phyloP scores from a whole-genome alignment of 1,139 yeast genomes.

The Pichia sp. region DNA sequence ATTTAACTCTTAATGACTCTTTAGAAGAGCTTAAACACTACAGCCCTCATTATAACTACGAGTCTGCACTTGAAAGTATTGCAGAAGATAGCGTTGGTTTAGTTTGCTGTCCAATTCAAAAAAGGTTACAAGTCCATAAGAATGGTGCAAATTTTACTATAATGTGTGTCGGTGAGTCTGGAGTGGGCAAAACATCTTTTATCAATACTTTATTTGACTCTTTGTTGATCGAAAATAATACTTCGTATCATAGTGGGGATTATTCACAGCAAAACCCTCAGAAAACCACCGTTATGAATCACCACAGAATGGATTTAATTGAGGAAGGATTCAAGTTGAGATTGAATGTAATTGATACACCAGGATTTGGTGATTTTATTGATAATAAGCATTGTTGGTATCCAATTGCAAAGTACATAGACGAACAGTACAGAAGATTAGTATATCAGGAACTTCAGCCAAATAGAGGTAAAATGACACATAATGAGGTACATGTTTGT shows the following conservation, averaged over 20 bases:
- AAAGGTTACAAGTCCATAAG: conserved; percentile 23
- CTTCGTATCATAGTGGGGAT: neutral
- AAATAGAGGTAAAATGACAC: conserved; percentile 39
- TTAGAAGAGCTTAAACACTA: conserved; percentile 1
- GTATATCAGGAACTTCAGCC: conserved; percentile 73
- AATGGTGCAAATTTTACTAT: conserved; percentile 36
- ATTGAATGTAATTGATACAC: conserved; percentile 80
- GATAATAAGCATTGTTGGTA: conserved; percentile 89
- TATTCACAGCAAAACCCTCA: conserved; percentile 13
- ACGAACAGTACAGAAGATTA: conserved; percentile 53
- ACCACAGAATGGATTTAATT: conserved; percentile 37
- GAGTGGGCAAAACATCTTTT: conserved; percentile 39
- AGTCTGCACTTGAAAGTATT: conserved; percentile 21
- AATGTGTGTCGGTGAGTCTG: conserved; percentile 40
- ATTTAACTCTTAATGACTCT: conserved; percentile 2
- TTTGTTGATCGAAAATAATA: conserved; percentile 10
- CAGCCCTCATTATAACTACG: conserved; percentile 22
- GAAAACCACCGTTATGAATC: conserved; percentile 34
- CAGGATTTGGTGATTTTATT: conserved; percentile 90
- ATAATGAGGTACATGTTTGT: conserved; percentile 69
- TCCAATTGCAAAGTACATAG: conserved; percentile 85
- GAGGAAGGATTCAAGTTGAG: conserved; percentile 85
- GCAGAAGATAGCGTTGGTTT: conserved; percentile 23
- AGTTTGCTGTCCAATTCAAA: conserved; percentile 26
- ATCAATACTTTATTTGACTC: conserved; percentile 37